A percentile compares a stretch with the other conserved stretches of the same genome.
Conservation (phyloP, 2,329 filamentous ascomycete genomes). For the Aspergillus felis region DNA sequence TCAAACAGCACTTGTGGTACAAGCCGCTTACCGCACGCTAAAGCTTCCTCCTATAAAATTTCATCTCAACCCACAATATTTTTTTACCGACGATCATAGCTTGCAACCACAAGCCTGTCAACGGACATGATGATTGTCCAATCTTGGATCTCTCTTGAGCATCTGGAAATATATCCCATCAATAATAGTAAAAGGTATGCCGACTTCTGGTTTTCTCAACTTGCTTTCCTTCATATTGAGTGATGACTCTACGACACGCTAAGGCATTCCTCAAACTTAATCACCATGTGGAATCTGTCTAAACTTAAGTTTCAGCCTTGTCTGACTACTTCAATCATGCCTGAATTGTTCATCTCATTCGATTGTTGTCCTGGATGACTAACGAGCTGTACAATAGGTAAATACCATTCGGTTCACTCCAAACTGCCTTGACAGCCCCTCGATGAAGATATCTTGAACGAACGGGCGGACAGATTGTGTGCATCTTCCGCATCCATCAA, state of each 20-base stretch:
- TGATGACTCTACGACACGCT: conserved; percentile 63
- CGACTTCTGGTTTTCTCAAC: conserved; percentile 5
- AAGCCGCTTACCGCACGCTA: conserved; percentile 11
- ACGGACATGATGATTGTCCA: neutral
- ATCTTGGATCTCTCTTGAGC: neutral
- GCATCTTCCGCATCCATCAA: conserved; percentile 49
- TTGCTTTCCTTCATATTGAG: conserved; percentile 29
- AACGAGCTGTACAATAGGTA: conserved; percentile 32
- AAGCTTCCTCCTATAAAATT: conserved; percentile 15
- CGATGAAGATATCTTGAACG: conserved; percentile 64
- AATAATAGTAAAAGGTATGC: conserved; percentile 43
- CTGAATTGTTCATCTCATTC: conserved; percentile 15
- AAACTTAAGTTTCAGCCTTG: conserved; percentile 65
- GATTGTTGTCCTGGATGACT: conserved; percentile 23
- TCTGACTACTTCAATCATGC: conserved; percentile 47
- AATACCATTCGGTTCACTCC: conserved; percentile 18
- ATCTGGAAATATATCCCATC: neutral
- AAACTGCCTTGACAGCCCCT: conserved; percentile 16
- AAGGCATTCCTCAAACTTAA: conserved; percentile 69
- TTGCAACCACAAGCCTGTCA: conserved; percentile 12
- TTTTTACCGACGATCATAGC: conserved; percentile 13
- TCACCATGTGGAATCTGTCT: conserved; percentile 61
- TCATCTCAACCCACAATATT: conserved; percentile 17
- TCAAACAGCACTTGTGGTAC: conserved; percentile 16
- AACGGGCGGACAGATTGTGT: conserved; percentile 65